Conservation (phyloP, 805 yeast species). For the Nakazawaea wyomingensis region DNA sequence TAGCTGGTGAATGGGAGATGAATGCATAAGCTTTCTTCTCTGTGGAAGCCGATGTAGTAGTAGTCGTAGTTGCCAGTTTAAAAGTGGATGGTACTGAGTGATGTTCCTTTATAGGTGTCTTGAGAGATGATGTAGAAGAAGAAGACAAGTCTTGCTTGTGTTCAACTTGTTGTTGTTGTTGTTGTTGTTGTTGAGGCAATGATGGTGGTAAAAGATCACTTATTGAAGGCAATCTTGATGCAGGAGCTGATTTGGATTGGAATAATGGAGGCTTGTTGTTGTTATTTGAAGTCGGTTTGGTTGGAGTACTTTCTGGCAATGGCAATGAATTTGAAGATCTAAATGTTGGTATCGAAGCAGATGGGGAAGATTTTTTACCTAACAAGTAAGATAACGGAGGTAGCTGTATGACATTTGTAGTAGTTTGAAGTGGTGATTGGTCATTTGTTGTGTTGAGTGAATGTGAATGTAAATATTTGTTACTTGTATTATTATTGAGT, state of each 20-base stretch:
- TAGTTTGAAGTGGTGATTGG: neutral
- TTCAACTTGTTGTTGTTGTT: neutral
- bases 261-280: neutral
- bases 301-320: neutral
- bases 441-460: neutral
- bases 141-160: neutral
- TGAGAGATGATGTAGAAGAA: neutral
- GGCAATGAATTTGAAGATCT: neutral
- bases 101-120: neutral
- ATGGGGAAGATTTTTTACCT: neutral
- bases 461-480: neutral
- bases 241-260: neutral
- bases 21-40: slow-evolving; percentile 61
- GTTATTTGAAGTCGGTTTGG: neutral
- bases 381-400: slow-evolving; percentile 7
- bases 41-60: neutral
- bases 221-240: slow-evolving; percentile 5
- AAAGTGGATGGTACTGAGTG: neutral
- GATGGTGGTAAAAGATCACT: neutral
- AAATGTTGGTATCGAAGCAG: neutral
- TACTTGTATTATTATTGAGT: neutral
- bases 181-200: neutral
- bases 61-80: neutral
- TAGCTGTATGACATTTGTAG: slow-evolving; percentile 1
- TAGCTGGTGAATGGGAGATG: slow-evolving; percentile 87